Percentiles rank a stretch among this genome's conserved stretches.
These are phyloP conservation scores for Pholiota adiposa DNA, from an alignment of 1,284 basidiomycete species.

Conservation along the genomic window DNA sequence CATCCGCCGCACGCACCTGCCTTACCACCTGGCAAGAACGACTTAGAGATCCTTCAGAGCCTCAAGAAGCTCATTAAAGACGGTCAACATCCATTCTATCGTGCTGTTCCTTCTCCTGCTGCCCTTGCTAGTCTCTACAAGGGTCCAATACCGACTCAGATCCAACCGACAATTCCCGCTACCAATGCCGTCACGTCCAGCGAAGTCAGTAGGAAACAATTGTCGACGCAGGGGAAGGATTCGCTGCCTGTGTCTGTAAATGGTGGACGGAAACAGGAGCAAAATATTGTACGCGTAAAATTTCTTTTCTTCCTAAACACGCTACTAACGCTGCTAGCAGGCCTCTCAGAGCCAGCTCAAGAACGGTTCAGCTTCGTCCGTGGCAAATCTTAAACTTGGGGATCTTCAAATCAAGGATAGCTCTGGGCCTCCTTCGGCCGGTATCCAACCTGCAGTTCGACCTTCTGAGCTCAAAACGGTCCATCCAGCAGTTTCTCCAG, in stretches of 20 bases:
- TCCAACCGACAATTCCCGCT: conserved; percentile 12
- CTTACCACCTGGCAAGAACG: conserved; percentile 52
- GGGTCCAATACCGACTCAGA: conserved; percentile 44
- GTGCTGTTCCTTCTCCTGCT: conserved; percentile 64
- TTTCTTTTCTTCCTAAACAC: not conserved
- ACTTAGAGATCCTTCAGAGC: conserved; percentile 72
- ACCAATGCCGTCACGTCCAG: not conserved
- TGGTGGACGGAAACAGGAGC: not conserved
- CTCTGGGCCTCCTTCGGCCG: conserved; percentile 28
- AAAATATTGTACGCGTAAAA: not conserved
- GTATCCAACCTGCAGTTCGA: not conserved
- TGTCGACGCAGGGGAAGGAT: not conserved
- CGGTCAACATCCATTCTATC: conserved; percentile 71
- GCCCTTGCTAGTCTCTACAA: conserved; percentile 65
- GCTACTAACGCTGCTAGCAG: not conserved
- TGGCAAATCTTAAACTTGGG: conserved; percentile 23
- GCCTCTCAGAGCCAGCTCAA: conserved; percentile 20
- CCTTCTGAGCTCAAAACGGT: not conserved
- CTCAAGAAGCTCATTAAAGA: conserved; percentile 73
- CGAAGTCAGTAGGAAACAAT: not conserved
- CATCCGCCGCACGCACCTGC: conserved; percentile 22
- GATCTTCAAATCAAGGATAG: conserved; percentile 24
- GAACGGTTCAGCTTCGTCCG: conserved; percentile 18
- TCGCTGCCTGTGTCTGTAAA: not conserved
- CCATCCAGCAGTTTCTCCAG: not conserved